A percentile compares a stretch with the other conserved stretches of the same genome.
Evolutionary conservation across 495 filamentous ascomycete genomes (phyloP).

Genomic region (Penicillium atrosanguineum): DNA sequence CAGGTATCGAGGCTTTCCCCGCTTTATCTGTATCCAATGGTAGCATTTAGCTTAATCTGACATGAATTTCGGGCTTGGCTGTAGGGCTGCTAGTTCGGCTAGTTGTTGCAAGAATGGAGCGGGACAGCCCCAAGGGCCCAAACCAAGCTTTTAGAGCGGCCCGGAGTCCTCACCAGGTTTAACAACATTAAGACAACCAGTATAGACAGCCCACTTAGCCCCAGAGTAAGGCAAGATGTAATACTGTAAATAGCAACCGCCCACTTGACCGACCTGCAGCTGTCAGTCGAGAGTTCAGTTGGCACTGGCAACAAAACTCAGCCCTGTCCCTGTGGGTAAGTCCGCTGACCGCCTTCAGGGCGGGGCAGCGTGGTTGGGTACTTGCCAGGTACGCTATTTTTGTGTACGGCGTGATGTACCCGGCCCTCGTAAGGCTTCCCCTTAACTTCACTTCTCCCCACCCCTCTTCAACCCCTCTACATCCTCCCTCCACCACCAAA

Average conservation of each 20-base stretch:
- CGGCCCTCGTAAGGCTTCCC: constrained; percentile 20
- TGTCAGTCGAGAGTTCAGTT: not conserved
- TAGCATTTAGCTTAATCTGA: not conserved
- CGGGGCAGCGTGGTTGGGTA: not conserved
- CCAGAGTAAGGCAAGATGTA: not conserved
- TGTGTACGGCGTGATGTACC: constrained; percentile 17
- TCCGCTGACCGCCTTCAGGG: not conserved
- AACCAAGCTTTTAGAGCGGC: not conserved
- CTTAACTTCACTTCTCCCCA: constrained; percentile 22
- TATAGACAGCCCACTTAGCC: not conserved
- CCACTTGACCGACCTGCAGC: not conserved
- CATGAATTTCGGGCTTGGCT: not conserved
- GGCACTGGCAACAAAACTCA: not conserved
- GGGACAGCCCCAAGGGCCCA: not conserved
- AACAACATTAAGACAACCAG: not conserved
- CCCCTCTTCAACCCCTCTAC: constrained; percentile 6
- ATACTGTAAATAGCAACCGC: not conserved
- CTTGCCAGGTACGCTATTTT: constrained; percentile 12
- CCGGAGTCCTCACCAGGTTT: not conserved
- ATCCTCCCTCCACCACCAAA: constrained; percentile 10
- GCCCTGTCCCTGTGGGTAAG: not conserved
- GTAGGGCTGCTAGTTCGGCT: not conserved
- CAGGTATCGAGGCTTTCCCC: not conserved
- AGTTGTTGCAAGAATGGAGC: not conserved
- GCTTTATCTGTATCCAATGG: not conserved